phyloP scores from a whole-genome alignment of 2,329 filamentous ascomycete genomes.

The Colletotrichum agaves region DNA sequence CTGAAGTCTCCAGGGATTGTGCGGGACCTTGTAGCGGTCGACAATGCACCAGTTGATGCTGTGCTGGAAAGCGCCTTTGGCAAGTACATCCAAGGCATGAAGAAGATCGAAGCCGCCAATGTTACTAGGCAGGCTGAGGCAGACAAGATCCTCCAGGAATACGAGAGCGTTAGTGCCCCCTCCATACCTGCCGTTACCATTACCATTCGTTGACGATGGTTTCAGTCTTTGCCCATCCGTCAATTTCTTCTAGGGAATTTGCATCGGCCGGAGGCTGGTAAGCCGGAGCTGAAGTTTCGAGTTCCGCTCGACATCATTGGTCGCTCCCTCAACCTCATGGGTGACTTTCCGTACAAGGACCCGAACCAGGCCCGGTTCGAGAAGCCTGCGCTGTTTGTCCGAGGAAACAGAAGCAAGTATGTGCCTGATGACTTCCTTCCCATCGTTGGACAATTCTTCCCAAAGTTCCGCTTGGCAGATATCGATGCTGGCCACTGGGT shows the following conservation, averaged over 20 bases:
- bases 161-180: slow-evolving; percentile 68
- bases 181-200: not conserved
- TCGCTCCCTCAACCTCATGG: slow-evolving; percentile 76
- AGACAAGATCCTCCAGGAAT: slow-evolving; percentile 79
- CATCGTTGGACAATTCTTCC: slow-evolving; percentile 85
- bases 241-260: slow-evolving; percentile 95
- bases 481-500: slow-evolving; percentile 88
- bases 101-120: slow-evolving; percentile 75
- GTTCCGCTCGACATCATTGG: slow-evolving; percentile 81
- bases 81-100: slow-evolving; percentile 87
- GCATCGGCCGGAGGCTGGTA: slow-evolving; percentile 59
- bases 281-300: slow-evolving; percentile 75
- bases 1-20: slow-evolving; percentile 76
- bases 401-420: slow-evolving; percentile 81
- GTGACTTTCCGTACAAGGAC: slow-evolving; percentile 87
- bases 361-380: slow-evolving; percentile 75
- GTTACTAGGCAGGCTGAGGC: slow-evolving; percentile 80
- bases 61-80: slow-evolving; percentile 79
- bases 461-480: slow-evolving; percentile 77
- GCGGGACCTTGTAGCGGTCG: slow-evolving; percentile 80
- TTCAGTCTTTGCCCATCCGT: slow-evolving; percentile 76
- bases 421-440: slow-evolving; percentile 83
- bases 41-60: slow-evolving; percentile 91
- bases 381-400: slow-evolving; percentile 83
- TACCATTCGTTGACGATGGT: not conserved